Evolutionary conservation across 495 filamentous ascomycete species (phyloP).

Genomic region (Glonium stellatum): DNA sequence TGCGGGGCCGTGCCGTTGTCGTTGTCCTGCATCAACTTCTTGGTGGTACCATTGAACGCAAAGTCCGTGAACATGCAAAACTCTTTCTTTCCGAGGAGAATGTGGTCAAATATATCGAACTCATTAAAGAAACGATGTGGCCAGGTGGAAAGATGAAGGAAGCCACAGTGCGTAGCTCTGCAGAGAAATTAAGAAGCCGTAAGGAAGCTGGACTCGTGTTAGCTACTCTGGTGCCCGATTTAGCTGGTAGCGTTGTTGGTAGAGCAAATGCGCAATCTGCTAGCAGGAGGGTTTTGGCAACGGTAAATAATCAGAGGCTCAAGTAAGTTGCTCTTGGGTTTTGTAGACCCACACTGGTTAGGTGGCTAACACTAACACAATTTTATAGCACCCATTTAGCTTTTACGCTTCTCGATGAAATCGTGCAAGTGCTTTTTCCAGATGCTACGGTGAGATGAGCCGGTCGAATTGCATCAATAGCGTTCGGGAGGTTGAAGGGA

Average conservation of each 20-base stretch:
- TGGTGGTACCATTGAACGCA: conserved; percentile 85
- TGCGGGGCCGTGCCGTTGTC: conserved; percentile 90
- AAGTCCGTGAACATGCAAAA: conserved; percentile 74
- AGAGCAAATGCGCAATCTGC: conserved; percentile 37
- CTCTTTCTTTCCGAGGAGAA: conserved; percentile 67
- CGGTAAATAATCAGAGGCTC: conserved; percentile 38
- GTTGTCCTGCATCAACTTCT: conserved; percentile 67
- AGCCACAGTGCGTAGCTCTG: conserved; percentile 32
- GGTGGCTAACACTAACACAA: neutral
- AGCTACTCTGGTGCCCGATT: conserved; percentile 43
- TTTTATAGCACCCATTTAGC: conserved; percentile 30
- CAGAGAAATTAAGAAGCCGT: conserved; percentile 48
- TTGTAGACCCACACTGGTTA: neutral
- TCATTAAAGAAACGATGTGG: conserved; percentile 72
- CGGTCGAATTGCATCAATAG: neutral
- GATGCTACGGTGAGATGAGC: conserved; percentile 7
- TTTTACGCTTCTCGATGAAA: conserved; percentile 34
- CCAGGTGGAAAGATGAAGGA: conserved; percentile 54
- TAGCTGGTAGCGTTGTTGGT: conserved; percentile 43
- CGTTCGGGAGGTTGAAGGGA: neutral
- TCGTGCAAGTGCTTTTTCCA: conserved; percentile 30
- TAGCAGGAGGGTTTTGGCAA: conserved; percentile 33
- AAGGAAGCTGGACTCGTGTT: conserved; percentile 37
- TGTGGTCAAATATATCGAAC: conserved; percentile 63
- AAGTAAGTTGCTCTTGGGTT: conserved; percentile 32